A percentile compares a stretch with the other conserved stretches of the same genome.
Conservation (phyloP, 805 yeast genomes). For the Scheffersomyces stipitis region DNA sequence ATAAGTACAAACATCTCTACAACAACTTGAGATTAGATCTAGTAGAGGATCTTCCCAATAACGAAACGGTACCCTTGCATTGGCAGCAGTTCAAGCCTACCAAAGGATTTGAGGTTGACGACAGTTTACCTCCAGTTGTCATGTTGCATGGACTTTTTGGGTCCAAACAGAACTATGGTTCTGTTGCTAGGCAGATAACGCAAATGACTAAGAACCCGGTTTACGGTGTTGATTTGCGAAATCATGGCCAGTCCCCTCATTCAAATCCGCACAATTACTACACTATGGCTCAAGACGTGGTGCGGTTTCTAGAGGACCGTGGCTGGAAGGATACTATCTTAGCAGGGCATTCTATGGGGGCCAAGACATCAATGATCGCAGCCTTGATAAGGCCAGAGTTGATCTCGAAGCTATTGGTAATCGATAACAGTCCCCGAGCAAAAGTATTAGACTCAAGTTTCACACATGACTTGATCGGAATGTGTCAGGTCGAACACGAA, state of each 20-base stretch:
- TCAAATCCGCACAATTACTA: constrained; percentile 46
- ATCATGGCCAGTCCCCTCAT: constrained; percentile 53
- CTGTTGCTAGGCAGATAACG: constrained; percentile 37
- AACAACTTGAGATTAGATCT: background rate
- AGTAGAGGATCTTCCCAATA: background rate
- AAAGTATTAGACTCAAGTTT: constrained; percentile 36
- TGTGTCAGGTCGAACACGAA: constrained; percentile 34
- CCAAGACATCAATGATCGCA: constrained; percentile 51
- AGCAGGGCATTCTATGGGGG: constrained; percentile 63
- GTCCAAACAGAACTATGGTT: constrained; percentile 42
- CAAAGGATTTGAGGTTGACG: constrained; percentile 1
- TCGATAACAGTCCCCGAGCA: constrained; percentile 49
- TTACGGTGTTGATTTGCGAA: constrained; percentile 50
- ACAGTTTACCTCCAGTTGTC: constrained; percentile 32
- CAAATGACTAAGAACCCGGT: constrained; percentile 30
- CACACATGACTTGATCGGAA: constrained; percentile 35
- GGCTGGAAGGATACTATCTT: constrained; percentile 16
- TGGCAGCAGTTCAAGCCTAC: constrained; percentile 7
- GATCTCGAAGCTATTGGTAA: constrained; percentile 42
- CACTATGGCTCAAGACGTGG: constrained; percentile 44
- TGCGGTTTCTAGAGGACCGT: constrained; percentile 27
- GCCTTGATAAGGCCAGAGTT: constrained; percentile 40
- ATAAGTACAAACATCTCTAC: background rate
- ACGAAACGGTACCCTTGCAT: constrained; percentile 2
- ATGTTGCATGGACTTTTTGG: constrained; percentile 60